Evolutionary conservation across 768 basidiomycete species (phyloP), one percentile per base, ranked within the genome.

Genomic region (Tricholoma matsutake): DNA sequence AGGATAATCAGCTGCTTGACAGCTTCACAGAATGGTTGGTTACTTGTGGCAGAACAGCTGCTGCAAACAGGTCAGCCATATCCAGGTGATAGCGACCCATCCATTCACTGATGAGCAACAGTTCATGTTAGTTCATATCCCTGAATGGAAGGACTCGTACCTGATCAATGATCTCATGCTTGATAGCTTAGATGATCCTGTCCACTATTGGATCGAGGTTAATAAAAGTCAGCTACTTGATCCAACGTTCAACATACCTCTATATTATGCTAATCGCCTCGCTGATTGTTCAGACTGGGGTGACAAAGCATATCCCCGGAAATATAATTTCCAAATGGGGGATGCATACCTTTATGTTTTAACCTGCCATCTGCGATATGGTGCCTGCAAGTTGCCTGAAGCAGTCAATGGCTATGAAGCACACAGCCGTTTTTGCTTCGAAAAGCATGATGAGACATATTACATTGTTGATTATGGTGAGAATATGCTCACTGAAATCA

Each of bases 241-340:
- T 32, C 59, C 41, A 1, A n/a, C 18, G 11, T 60, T 60, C 45
- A 60, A 60, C 20, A 43, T 55, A 45, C 53, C 59, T 29, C 41
- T 55, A 8, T 60, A 52, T 53, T 55, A 55, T 43, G 53, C 54
- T 5, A 49, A 32, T 7, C 41, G 10, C n/a, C 52, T 22, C 1
- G 59, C 52, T 6, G 29, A 54, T 31, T 8, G 16, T 2, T 25
- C 52, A 10, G 39, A 28, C 1, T 11, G 25, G 10, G 25, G 28
- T 16, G n/a, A n/a, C n/a, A n/a, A n/a, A n/a, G n/a, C n/a, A n/a
- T n/a, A n/a, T n/a, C n/a, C n/a, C n/a, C n/a, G n/a, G n/a, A n/a
- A n/a, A n/a, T n/a, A n/a, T n/a, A n/a, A n/a, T n/a, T n/a, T n/a
- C n/a, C n/a, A n/a, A n/a, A n/a, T n/a, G n/a, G n/a, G n/a, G n/a